Conservation (phyloP, 768 basidiomycete species). For the Punctularia strigosozonata region DNA sequence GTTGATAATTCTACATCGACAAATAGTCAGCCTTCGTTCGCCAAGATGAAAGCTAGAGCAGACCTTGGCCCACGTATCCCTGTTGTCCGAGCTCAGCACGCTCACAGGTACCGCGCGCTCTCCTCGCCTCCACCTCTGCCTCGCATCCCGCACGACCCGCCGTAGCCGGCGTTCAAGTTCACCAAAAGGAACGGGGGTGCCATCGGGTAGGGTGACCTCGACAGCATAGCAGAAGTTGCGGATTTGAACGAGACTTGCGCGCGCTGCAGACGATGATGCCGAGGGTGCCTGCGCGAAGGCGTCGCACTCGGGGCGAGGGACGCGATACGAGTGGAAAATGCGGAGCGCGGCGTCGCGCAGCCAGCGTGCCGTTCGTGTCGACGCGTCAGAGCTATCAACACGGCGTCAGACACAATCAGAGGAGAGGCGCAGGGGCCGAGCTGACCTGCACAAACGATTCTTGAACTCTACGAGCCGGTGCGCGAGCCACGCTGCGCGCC, state of each 20-base stretch:
- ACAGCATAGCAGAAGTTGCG: conserved; percentile 76
- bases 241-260: conserved; percentile 56
- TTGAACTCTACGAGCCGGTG: conserved; percentile 67
- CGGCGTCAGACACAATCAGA: neutral
- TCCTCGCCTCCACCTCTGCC: conserved; percentile 32
- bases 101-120: conserved; percentile 55
- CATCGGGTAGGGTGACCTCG: conserved; percentile 41
- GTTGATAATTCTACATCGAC: conserved; percentile 49
- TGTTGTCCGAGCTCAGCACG: conserved; percentile 64
- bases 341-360: conserved; percentile 41
- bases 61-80: conserved; percentile 77
- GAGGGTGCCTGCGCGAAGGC: conserved; percentile 38
- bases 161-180: conserved; percentile 35
- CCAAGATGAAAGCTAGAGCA: neutral
- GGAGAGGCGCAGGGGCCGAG: conserved; percentile 7
- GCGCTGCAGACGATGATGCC: conserved; percentile 32
- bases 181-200: conserved; percentile 17
- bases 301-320: conserved; percentile 62
- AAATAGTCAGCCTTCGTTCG: neutral
- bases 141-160: conserved; percentile 45
- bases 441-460: conserved; percentile 49
- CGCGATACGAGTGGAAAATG: conserved; percentile 69
- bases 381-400: conserved; percentile 5
- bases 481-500: conserved; percentile 74
- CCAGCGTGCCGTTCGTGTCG: conserved; percentile 41